Conservation (phyloP, 1,139 yeast genomes). For the Eremothecium coryli region DNA sequence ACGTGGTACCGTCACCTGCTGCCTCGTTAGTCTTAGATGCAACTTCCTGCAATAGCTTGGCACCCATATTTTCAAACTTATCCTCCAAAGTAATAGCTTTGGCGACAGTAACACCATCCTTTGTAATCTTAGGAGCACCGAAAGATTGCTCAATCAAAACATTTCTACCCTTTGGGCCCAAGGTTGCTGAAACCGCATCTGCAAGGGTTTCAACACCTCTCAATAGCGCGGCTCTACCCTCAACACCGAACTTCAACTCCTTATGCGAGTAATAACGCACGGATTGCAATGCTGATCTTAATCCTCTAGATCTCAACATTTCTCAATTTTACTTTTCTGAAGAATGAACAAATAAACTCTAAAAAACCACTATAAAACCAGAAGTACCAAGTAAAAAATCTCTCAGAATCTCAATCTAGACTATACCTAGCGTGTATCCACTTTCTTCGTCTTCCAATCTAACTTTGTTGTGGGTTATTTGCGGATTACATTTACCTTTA, state of each 20-base stretch:
- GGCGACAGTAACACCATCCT: constrained; percentile 99
- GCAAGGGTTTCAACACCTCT: constrained; percentile 96
- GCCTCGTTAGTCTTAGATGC: constrained; percentile 97
- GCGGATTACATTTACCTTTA: too few relatives aligned
- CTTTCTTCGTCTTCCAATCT: too few relatives aligned
- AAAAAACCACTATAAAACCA: not conserved
- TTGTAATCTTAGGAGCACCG: constrained; percentile 97
- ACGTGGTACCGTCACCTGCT: constrained; percentile 99
- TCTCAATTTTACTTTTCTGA: not conserved
- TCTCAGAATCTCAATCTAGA: too few relatives aligned
- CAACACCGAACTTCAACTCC: constrained; percentile 96
- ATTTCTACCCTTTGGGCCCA: constrained; percentile 98
- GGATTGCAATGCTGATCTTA: constrained; percentile 1
- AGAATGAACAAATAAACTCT: not conserved
- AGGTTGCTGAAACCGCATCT: constrained; percentile 92
- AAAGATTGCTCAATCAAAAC: constrained; percentile 95
- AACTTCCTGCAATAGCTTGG: constrained; percentile 92
- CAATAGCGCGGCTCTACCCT: constrained; percentile 93
- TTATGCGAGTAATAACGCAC: constrained; percentile 55
- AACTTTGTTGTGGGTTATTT: too few relatives aligned
- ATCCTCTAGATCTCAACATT: constrained; percentile 2
- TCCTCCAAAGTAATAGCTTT: constrained; percentile 77
- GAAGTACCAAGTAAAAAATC: too few relatives aligned
- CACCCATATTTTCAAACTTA: constrained; percentile 91
- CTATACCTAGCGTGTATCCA: too few relatives aligned